Evolutionary conservation across 495 filamentous ascomycete species (phyloP).

Genomic region (Podospora tetraspora): DNA sequence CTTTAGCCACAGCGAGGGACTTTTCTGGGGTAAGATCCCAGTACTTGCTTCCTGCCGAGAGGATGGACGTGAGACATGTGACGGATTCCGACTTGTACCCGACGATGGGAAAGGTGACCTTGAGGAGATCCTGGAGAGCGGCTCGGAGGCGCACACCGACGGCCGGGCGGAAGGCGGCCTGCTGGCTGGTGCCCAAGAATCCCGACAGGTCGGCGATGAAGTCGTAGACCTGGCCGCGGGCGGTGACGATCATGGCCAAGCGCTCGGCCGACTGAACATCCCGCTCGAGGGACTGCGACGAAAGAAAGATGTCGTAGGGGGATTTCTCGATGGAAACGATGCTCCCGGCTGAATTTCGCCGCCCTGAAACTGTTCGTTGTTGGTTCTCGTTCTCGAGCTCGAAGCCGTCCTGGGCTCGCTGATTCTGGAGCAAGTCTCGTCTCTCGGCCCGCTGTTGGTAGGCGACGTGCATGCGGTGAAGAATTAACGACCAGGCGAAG

Average conservation of each 20-base stretch:
- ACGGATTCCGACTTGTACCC: slow-evolving; percentile 66
- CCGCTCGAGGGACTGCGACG: slow-evolving; percentile 35
- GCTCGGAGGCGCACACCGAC: slow-evolving; percentile 51
- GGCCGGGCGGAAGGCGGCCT: slow-evolving; percentile 41
- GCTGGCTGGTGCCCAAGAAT: slow-evolving; percentile 40
- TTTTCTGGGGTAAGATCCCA: slow-evolving; percentile 45
- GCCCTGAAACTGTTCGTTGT: slow-evolving; percentile 29
- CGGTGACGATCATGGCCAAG: slow-evolving; percentile 47
- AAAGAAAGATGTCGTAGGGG: slow-evolving; percentile 44
- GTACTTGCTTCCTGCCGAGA: slow-evolving; percentile 51
- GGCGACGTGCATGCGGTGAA: slow-evolving; percentile 59
- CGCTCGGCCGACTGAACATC: slow-evolving; percentile 34
- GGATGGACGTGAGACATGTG: slow-evolving; percentile 53
- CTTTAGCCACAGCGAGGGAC: slow-evolving; percentile 41
- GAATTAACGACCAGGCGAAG: slow-evolving; percentile 71
- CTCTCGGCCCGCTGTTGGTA: slow-evolving; percentile 54
- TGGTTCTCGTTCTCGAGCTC: slow-evolving; percentile 35
- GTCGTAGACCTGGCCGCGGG: slow-evolving; percentile 55
- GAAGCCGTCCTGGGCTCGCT: slow-evolving; percentile 54
- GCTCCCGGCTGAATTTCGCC: slow-evolving; percentile 47
- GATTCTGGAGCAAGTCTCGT: slow-evolving; percentile 57
- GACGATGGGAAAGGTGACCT: slow-evolving; percentile 49
- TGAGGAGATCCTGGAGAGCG: slow-evolving; percentile 60
- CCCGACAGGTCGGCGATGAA: slow-evolving; percentile 54
- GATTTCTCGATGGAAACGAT: slow-evolving; percentile 47